These are phyloP conservation scores for Camellia sinensis DNA, from an alignment of 148 eudicot genomes.

Conservation along the genomic window DNA sequence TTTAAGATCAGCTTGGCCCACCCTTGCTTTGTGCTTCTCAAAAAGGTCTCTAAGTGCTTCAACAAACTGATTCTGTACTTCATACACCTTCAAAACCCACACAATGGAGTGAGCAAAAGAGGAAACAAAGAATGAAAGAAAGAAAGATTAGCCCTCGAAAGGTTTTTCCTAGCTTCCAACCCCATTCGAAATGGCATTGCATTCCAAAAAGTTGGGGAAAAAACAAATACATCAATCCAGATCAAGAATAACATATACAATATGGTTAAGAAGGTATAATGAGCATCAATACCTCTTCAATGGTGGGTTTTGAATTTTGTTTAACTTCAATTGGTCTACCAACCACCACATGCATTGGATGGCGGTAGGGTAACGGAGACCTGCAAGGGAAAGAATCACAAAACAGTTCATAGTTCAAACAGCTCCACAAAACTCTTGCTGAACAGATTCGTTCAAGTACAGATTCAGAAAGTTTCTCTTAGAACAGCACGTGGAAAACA, in stretches of 20 bases:
- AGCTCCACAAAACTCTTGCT: neutral
- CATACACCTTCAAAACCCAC: slow-evolving; percentile 38
- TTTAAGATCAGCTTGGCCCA: slow-evolving; percentile 50
- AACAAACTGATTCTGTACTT: slow-evolving; percentile 53
- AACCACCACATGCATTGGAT: slow-evolving; percentile 78
- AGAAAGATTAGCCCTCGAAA: too few relatives aligned
- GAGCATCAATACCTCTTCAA: slow-evolving; percentile 57
- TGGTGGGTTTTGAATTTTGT: slow-evolving; percentile 56
- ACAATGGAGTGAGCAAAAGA: neutral
- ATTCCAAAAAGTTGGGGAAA: too few relatives aligned
- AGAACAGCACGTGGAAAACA: neutral
- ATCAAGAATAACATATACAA: neutral
- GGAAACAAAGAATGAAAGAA: too few relatives aligned
- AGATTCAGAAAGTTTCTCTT: neutral
- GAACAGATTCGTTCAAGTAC: neutral
- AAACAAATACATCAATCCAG: too few relatives aligned
- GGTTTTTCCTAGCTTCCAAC: too few relatives aligned
- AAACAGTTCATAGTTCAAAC: neutral
- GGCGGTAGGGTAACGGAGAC: slow-evolving; percentile 59
- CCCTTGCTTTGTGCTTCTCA: slow-evolving; percentile 64
- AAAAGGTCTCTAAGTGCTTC: slow-evolving; percentile 64
- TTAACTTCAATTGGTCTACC: slow-evolving; percentile 71
- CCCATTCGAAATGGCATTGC: too few relatives aligned
- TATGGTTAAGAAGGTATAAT: neutral
- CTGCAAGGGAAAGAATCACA: slow-evolving; percentile 36